phyloP scores from a whole-genome alignment of 2,329 filamentous ascomycete genomes.

The Pseudogymnoascus sp. region DNA sequence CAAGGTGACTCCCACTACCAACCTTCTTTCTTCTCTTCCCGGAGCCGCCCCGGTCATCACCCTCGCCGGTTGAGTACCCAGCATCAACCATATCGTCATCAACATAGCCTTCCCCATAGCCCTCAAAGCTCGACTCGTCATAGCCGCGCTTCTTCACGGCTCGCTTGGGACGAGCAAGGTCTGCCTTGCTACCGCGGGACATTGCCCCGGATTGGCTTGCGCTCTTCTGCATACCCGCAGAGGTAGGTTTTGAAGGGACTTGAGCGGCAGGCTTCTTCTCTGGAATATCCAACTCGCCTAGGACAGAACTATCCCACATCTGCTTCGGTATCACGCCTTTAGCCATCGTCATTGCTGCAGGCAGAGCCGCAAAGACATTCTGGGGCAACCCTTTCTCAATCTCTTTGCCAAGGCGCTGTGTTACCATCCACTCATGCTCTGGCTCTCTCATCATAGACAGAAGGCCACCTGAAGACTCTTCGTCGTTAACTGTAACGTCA shows the following conservation, averaged over 20 bases:
- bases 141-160: conserved; percentile 68
- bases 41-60: conserved; percentile 49
- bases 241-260: conserved; percentile 40
- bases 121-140: conserved; percentile 65
- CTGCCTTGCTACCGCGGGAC: conserved; percentile 16
- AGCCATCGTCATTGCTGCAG: conserved; percentile 49
- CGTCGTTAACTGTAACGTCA: conserved; percentile 50
- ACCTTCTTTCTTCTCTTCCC: conserved; percentile 63
- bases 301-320: conserved; percentile 50
- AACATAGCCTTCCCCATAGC: conserved; percentile 64
- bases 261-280: conserved; percentile 15
- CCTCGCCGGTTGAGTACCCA: conserved; percentile 66
- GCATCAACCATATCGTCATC: conserved; percentile 58
- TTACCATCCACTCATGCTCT: conserved; percentile 50
- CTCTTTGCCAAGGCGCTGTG: conserved; percentile 47
- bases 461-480: conserved; percentile 45
- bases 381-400: conserved; percentile 46
- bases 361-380: conserved; percentile 37
- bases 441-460: conserved; percentile 44
- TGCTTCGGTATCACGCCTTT: conserved; percentile 48
- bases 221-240: conserved; percentile 45
- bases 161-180: conserved; percentile 50
- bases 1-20: conserved; percentile 18
- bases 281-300: conserved; percentile 43
- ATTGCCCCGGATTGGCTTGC: conserved; percentile 14